Base-by-base conservation (phyloP, 1,284 basidiomycete genomes). In the Fomitiporia mediterranea region DNA sequence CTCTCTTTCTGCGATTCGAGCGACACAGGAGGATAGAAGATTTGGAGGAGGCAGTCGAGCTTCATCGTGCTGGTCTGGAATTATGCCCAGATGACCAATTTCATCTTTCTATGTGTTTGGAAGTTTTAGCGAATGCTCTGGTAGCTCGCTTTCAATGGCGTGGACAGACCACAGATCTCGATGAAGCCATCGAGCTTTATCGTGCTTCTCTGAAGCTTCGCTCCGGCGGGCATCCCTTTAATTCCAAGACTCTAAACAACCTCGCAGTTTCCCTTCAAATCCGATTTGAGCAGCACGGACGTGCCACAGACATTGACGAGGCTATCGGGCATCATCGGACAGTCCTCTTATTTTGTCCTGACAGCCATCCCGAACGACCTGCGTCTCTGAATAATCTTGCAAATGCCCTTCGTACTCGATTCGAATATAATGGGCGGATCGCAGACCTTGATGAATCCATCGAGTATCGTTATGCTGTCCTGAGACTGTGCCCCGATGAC, bases 241-340 rank as follows among this genome's bases (percentile, higher is more conserved):
- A 19, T 11, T 46, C 43, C 43, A 7, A 1, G 17, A 15, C 25
- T 25, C 25, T 46, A 25, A 17, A 25, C 43, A 30, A 46, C 17
- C 43, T 46, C 17, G 43, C 4, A 46, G 28, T 5, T 27, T 25
- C 23, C 21, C 13, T 46, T 11, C 11, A 15, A 9, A 5, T 19
- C 9, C 11, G 40, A 9, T 43, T 43, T 19, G 19, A 43, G 21
- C 40, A 43, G 19, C 70, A 23, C 59, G 59, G 21, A 42, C 39
- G 3, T 60, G 64, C 13, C 15, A 65, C 61, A 23, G 58, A 62
- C 4, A 37, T 37, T n/a, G 3, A 37, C 11, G 35, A 37, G 3
- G 35, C n/a, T 9, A 37, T 37, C n/a, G 35, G 9, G 35, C 35
- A 11, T 9, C 35, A n/a, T 37, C 35, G 35, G n/a, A n/a, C 35